These are phyloP conservation scores for Aspergillus ostianus DNA, from an alignment of 495 filamentous ascomycete species.

Conservation along the genomic window DNA sequence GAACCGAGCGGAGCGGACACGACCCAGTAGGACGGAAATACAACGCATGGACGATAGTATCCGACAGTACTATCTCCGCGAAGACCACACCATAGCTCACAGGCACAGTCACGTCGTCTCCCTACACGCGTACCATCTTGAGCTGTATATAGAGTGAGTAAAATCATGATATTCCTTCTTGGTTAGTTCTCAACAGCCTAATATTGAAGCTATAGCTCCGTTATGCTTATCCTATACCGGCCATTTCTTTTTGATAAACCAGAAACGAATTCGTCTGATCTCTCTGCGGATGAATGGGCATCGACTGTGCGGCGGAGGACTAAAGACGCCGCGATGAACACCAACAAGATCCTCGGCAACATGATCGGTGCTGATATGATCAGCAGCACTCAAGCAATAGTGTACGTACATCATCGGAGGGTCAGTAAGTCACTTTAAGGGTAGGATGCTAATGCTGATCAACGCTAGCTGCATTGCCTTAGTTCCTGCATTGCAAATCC, in stretches of 20 bases:
- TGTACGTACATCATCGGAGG: neutral
- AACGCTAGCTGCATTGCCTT: neutral
- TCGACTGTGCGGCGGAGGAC: neutral
- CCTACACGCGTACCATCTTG: too few relatives aligned
- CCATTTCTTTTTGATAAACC: neutral
- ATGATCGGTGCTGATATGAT: conserved; percentile 8
- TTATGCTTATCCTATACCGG: conserved; percentile 1
- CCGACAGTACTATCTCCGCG: too few relatives aligned
- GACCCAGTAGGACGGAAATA: too few relatives aligned
- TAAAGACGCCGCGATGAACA: conserved; percentile 3
- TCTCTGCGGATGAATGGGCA: neutral
- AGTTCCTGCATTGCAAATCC: conserved; percentile 9
- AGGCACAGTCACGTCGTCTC: too few relatives aligned
- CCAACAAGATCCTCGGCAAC: conserved; percentile 3
- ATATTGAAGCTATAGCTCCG: neutral
- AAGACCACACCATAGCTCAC: too few relatives aligned
- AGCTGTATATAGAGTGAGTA: too few relatives aligned
- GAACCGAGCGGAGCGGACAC: too few relatives aligned
- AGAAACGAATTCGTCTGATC: neutral
- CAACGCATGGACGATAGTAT: too few relatives aligned
- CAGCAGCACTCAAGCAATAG: neutral
- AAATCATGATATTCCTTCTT: too few relatives aligned
- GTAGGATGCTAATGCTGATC: neutral
- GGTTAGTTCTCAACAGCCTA: neutral
- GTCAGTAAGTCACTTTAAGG: neutral